A percentile compares a stretch with the other conserved stretches of the same genome.
phyloP scores from a whole-genome alignment of 139 green algal species.

The Volvox africanus region DNA sequence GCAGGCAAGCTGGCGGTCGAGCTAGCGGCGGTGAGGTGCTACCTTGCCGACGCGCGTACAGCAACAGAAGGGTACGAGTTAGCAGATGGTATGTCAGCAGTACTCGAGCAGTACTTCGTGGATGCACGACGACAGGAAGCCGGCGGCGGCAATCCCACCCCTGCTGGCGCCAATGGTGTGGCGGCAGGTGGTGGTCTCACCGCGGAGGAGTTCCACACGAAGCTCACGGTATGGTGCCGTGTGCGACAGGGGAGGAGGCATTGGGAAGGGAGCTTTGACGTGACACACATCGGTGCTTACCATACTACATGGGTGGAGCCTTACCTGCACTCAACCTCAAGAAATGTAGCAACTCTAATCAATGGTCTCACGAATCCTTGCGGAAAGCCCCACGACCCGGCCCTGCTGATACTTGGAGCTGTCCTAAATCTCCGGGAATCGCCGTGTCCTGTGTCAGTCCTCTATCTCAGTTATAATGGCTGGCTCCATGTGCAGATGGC shows the following conservation, averaged over 20 bases:
- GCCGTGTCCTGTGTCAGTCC: too few relatives aligned
- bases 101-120: slow-evolving; percentile 48
- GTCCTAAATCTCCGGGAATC: too few relatives aligned
- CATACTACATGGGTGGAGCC: too few relatives aligned
- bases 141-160: not conserved
- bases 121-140: not conserved
- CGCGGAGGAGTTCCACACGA: slow-evolving; percentile 44
- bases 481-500: slow-evolving; percentile 41
- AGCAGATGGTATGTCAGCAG: slow-evolving; percentile 37
- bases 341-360: too few relatives aligned
- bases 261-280: too few relatives aligned
- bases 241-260: too few relatives aligned
- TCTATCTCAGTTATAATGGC: too few relatives aligned
- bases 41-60: slow-evolving; percentile 51
- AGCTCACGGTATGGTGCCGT: slow-evolving; percentile 38
- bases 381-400: too few relatives aligned
- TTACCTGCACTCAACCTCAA: too few relatives aligned
- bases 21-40: slow-evolving; percentile 54
- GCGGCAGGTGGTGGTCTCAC: slow-evolving; percentile 9
- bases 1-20: not conserved
- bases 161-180: not conserved
- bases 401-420: too few relatives aligned
- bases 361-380: too few relatives aligned
- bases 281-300: too few relatives aligned
- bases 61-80: slow-evolving; percentile 32